These are phyloP conservation scores for Candida palmyrensis DNA, from an alignment of 805 yeast genomes.

Conservation along the genomic window DNA sequence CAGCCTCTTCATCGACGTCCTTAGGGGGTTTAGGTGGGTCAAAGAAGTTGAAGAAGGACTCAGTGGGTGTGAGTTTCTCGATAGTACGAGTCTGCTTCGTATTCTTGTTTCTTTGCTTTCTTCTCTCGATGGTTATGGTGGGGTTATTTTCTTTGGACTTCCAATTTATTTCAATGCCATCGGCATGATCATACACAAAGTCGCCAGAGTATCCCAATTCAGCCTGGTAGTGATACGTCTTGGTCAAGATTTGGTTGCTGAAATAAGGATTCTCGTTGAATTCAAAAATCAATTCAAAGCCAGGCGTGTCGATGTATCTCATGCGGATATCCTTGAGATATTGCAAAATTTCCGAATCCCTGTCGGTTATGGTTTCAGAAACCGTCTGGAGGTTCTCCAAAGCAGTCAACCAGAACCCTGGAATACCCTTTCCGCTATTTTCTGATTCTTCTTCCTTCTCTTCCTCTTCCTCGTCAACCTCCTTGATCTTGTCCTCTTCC, in stretches of 20 bases:
- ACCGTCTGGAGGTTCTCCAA: conserved; percentile 79
- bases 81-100: conserved; percentile 95
- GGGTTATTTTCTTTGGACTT: conserved; percentile 71
- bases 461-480: conserved; percentile 36
- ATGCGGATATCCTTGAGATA: conserved; percentile 65
- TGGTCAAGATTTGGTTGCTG: conserved; percentile 64
- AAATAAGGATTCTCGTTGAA: conserved; percentile 76
- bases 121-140: conserved; percentile 82
- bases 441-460: conserved; percentile 37
- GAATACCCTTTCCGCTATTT: conserved; percentile 64
- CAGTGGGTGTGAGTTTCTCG: conserved; percentile 90
- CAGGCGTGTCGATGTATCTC: conserved; percentile 79
- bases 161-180: conserved; percentile 87
- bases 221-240: conserved; percentile 90
- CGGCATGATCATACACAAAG: conserved; percentile 95
- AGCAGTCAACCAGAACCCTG: conserved; percentile 96
- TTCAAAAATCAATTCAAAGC: conserved; percentile 81
- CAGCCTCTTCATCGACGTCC: conserved; percentile 34
- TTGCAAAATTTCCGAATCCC: conserved; percentile 81
- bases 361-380: conserved; percentile 79
- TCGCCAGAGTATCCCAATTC: conserved; percentile 94
- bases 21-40: conserved; percentile 82
- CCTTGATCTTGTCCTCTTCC: conserved; percentile 24
- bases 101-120: conserved; percentile 95
- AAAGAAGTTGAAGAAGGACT: conserved; percentile 93